Percentiles rank a stretch among this genome's conserved stretches.
Conservation (phyloP, 805 yeast species). For the Wickerhamomyces strasburgensis region DNA sequence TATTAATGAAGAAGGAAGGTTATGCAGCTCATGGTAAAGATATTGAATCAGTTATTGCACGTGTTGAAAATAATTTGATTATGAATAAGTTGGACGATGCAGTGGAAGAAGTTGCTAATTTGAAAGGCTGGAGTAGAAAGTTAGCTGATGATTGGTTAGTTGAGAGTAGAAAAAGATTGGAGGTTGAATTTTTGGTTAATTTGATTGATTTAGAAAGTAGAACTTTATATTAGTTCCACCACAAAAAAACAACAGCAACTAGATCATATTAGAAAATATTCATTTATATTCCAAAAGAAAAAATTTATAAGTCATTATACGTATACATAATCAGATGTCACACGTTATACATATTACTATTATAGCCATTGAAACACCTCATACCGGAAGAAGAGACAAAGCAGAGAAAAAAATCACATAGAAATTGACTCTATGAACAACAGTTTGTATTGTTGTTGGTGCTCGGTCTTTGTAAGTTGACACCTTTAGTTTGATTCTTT, state of each 20-base stretch:
- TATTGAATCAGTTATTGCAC: slow-evolving; percentile 81
- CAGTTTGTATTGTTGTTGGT: slow-evolving; percentile 39
- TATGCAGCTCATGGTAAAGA: slow-evolving; percentile 76
- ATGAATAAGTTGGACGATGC: slow-evolving; percentile 81
- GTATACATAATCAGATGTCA: background rate
- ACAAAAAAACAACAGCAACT: background rate
- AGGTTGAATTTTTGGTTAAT: slow-evolving; percentile 74
- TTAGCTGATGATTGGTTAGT: slow-evolving; percentile 88
- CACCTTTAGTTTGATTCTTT: slow-evolving; percentile 21
- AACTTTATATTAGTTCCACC: slow-evolving; percentile 30
- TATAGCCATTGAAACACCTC: background rate
- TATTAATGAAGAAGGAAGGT: slow-evolving; percentile 76
- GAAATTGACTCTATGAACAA: slow-evolving; percentile 33
- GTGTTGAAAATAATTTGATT: slow-evolving; percentile 70
- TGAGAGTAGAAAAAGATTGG: slow-evolving; percentile 86
- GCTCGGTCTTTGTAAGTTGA: slow-evolving; percentile 39
- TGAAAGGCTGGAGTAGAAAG: slow-evolving; percentile 90
- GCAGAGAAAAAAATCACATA: background rate
- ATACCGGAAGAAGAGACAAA: background rate
- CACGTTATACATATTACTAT: background rate
- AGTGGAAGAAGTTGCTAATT: slow-evolving; percentile 82
- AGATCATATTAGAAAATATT: background rate
- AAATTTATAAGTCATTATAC: background rate
- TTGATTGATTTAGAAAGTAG: slow-evolving; percentile 63
- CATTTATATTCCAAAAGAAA: background rate